A percentile compares a stretch with the other conserved stretches of the same genome.
phyloP scores from a whole-genome alignment of 352 stramenopile genomes.

The Pythium grandisporangium region DNA sequence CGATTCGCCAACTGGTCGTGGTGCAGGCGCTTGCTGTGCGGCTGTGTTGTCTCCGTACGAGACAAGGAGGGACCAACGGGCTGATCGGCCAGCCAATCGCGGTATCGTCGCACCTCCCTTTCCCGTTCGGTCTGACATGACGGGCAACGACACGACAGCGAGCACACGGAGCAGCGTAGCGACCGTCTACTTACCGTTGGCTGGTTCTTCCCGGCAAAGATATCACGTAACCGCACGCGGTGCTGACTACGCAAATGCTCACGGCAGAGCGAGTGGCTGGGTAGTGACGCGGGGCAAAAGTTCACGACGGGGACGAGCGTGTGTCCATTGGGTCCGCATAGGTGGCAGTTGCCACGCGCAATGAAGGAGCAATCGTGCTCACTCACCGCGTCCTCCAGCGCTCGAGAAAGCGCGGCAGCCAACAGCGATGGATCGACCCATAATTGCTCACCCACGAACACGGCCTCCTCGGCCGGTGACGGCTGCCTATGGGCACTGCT shows the following conservation, averaged over 20 bases:
- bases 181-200: conserved; percentile 51
- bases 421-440: conserved; percentile 31
- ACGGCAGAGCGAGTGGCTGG: conserved; percentile 58
- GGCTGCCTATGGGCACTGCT: no score
- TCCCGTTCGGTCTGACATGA: conserved; percentile 29
- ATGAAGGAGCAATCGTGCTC: conserved; percentile 68
- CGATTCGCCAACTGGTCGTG: no score
- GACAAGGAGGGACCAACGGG: no score
- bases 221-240: conserved; percentile 55
- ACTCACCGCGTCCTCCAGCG: conserved; percentile 43
- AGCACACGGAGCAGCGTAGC: conserved; percentile 56
- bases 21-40: no score
- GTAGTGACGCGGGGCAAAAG: conserved; percentile 60
- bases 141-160: conserved; percentile 44
- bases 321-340: conserved; percentile 39
- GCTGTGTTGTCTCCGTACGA: no score
- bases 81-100: conserved; percentile 21
- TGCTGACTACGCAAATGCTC: conserved; percentile 68
- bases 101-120: conserved; percentile 17
- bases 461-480: not conserved
- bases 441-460: conserved; percentile 10
- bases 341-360: conserved; percentile 54
- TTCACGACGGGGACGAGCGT: conserved; percentile 61
- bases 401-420: conserved; percentile 26
- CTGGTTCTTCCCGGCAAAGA: conserved; percentile 65